These are phyloP conservation scores for Pleurotus djamor DNA, from an alignment of 768 basidiomycete species.

Conservation along the genomic window DNA sequence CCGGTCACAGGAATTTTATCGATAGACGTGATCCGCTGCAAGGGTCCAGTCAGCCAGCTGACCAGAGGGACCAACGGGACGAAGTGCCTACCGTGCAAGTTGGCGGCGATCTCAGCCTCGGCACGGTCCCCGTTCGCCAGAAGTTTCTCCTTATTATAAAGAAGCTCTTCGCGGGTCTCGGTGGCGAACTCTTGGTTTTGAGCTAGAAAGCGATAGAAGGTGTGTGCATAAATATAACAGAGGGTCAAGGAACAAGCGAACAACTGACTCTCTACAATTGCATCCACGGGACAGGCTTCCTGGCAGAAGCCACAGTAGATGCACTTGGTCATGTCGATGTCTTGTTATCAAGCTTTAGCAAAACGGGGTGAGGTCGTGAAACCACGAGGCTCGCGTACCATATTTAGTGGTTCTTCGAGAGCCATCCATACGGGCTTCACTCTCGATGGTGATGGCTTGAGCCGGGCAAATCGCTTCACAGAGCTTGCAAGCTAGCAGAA, in stretches of 20 bases:
- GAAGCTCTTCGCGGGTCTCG: slow-evolving; percentile 95
- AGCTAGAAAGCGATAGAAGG: slow-evolving; percentile 43
- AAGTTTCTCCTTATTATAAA: slow-evolving; percentile 99
- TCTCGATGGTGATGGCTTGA: slow-evolving; percentile 99
- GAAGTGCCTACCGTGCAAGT: slow-evolving; percentile 63
- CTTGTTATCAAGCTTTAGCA: slow-evolving; percentile 32
- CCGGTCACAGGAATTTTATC: slow-evolving; percentile 37
- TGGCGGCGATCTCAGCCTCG: slow-evolving; percentile 97
- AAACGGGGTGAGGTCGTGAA: slow-evolving; percentile 7
- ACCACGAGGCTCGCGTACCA: slow-evolving; percentile 44
- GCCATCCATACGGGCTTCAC: slow-evolving; percentile 93
- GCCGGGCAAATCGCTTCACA: slow-evolving; percentile 99
- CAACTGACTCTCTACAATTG: slow-evolving; percentile 94
- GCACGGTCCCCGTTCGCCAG: slow-evolving; percentile 94
- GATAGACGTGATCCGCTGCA: slow-evolving; percentile 85
- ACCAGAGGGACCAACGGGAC: slow-evolving; percentile 6
- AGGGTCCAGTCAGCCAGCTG: slow-evolving; percentile 18
- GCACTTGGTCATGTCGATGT: slow-evolving; percentile 99
- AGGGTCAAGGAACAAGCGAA: slow-evolving; percentile 4
- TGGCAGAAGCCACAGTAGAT: slow-evolving; percentile 99
- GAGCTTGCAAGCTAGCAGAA: slow-evolving; percentile 84
- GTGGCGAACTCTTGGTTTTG: slow-evolving; percentile 98
- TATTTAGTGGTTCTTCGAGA: slow-evolving; percentile 98
- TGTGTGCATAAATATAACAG: neutral
- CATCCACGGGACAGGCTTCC: slow-evolving; percentile 99